Conservation (phyloP, 2,329 filamentous ascomycete genomes). For the Phaeosphaeriaceae sp. region DNA sequence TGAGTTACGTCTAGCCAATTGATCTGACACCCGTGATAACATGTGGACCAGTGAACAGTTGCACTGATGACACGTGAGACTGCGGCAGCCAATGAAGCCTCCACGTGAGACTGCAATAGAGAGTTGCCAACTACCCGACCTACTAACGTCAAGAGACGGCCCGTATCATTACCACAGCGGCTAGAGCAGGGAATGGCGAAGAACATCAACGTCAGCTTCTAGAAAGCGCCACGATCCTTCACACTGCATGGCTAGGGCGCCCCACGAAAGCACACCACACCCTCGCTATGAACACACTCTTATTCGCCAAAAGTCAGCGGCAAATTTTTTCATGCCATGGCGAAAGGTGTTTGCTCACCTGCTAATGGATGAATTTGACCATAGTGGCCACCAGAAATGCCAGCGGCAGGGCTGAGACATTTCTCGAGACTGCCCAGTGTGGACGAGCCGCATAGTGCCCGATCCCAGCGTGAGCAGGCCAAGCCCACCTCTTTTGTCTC, state of each 20-base stretch:
- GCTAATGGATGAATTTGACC: neutral
- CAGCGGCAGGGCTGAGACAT: slow-evolving; percentile 13
- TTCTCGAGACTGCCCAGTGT: slow-evolving; percentile 2
- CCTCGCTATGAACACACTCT: slow-evolving; percentile 1
- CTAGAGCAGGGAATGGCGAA: slow-evolving; percentile 3
- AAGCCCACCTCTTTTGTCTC: neutral
- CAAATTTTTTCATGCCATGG: neutral
- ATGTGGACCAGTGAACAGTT: slow-evolving; percentile 12
- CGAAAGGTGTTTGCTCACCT: neutral
- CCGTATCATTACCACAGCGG: neutral
- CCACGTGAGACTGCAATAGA: slow-evolving; percentile 6
- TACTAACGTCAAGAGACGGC: too few relatives aligned
- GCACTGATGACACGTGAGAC: slow-evolving; percentile 22
- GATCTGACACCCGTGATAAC: slow-evolving; percentile 10
- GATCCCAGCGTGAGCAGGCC: neutral
- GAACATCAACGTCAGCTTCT: slow-evolving; percentile 13
- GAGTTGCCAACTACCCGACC: too few relatives aligned
- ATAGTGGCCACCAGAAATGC: neutral
- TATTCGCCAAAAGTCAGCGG: slow-evolving; percentile 7
- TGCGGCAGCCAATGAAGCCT: slow-evolving; percentile 3
- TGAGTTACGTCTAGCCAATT: too few relatives aligned
- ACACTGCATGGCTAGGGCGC: neutral
- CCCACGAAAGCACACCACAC: slow-evolving; percentile 2
- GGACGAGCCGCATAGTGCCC: slow-evolving; percentile 6
- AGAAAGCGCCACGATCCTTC: slow-evolving; percentile 8